Evolutionary conservation across 2,329 filamentous ascomycete species (phyloP), one percentile per base, ranked within the genome.

Genomic region (Trichothecium sympodiale): DNA sequence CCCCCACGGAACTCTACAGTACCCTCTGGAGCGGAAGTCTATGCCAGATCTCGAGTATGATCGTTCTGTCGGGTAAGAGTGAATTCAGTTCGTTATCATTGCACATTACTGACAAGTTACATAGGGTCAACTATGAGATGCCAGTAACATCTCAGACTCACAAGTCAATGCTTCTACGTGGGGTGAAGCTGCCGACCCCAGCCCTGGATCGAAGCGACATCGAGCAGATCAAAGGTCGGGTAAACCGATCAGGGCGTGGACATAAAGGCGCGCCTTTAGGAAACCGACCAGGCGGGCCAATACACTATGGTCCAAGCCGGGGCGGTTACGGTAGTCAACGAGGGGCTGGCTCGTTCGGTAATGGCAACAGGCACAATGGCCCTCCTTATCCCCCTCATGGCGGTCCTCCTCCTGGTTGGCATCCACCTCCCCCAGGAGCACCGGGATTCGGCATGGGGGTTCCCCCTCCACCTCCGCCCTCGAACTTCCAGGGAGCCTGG

Each of bases 141-240:
- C 88, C 89, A 1, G 67, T 71, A 29, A 76, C 75, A 14, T 67
- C 66, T 8, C 73, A 84, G 47, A 65, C 76, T 4, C 91, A 98
- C 61, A 95, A 95, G 55, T 95, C 88, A 5, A 93, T 94, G 83
- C 71, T 98, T 12, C 69, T 98, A 26, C 80, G 86, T 3, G 91
- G 91, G 10, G 78, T 88, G 28, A 77, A 80, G 47, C 69, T 88
- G 38, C 76, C 83, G 4, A 61, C 70, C 2, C 76, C 84, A 2
- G 80, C 77, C 8, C 72, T 98, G 1, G 82, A 83, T 38, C 70
- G 74, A 25, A 74, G 72, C 39, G 88, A 95, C 50, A 76, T 89
- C 36, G 80, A 88, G 43, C 69, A 73, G 7, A 72, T 88, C 30
- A 76, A 77, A 51, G 69, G 71, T 36, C 79, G 81, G 52, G 65